Evolutionary conservation across 2,329 filamentous ascomycete species (phyloP), one percentile per base, ranked within the genome.

Genomic region (Clonostachys chloroleuca): DNA sequence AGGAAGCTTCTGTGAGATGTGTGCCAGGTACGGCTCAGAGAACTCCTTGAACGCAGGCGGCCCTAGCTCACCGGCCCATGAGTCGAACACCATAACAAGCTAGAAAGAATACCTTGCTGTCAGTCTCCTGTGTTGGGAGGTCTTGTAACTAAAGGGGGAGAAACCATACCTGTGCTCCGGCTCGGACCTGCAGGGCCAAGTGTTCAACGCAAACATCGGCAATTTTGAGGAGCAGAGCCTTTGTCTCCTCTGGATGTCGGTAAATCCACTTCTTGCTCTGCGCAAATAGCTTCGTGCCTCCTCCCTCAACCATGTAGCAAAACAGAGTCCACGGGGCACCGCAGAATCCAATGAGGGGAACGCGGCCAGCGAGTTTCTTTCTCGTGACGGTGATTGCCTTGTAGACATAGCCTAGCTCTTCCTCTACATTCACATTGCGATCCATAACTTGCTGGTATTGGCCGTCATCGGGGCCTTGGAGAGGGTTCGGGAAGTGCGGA

Each of bases 241-340:
- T 91, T 51, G 86, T 84, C 64, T 87, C 89, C 52, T 87, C 77
- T 1, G 87, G 80, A 60, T 96, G 90, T 67, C 83, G 90, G 77
- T 92, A 99, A 51, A 97, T 84, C 94, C 94, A 99, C 24, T 88
- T 95, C 79, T 99, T 99, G 60, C 83, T 87, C 69, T 96, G 86
- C 50, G 89, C 84, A 72, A 97, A 97, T 62, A 97, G 76, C 74
- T 97, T 97, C 56, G 87, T 95, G 40, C 94, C 94, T 43, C 94
- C 94, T 14, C 94, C 94, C 69, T 99, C 94, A 16, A 97, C 90
- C 94, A 99, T 99, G 73, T 99, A 99, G 74, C 92, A 96, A 61
- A 99, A 80, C 50, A 99, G 70, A 3, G 94, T 99, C 90, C 94
- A 99, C 1, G 94, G 94, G 8, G 94, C 92, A 47, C 94, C 94